Percentiles rank a stretch among this genome's conserved stretches.
Conservation (phyloP, 163 green algal genomes). For the Prototheca cutis region DNA sequence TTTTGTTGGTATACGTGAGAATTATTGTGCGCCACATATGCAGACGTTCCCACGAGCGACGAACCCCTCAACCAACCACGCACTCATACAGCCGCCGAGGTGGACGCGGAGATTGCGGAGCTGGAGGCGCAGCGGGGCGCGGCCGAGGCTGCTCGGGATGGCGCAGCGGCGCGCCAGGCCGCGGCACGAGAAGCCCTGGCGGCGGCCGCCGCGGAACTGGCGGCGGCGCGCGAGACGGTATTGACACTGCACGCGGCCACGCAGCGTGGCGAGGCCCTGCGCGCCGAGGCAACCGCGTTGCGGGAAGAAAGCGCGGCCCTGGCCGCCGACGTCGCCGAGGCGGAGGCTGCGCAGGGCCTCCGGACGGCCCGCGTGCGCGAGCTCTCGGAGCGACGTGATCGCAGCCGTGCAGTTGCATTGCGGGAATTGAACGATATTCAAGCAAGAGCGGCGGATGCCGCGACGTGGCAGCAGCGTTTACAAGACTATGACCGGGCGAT, state of each 20-base stretch:
- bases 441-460: too few species aligned
- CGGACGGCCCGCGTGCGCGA: too few species aligned
- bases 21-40: too few species aligned
- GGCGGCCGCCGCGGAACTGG: neutral
- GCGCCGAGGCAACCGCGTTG: neutral
- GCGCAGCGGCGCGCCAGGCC: constrained; percentile 15
- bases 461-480: too few species aligned
- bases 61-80: neutral
- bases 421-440: too few species aligned
- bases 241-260: constrained; percentile 10
- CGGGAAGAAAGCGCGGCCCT: constrained; percentile 21
- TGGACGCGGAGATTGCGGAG: constrained; percentile 47
- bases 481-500: too few species aligned
- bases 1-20: too few species aligned
- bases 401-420: too few species aligned
- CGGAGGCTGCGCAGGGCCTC: constrained; percentile 1
- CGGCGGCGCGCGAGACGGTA: constrained; percentile 11
- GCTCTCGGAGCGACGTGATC: too few species aligned
- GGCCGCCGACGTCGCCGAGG: neutral
- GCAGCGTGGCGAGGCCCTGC: constrained; percentile 17
- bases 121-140: constrained; percentile 28
- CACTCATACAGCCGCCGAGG: constrained; percentile 17
- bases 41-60: too few species aligned
- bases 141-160: constrained; percentile 25
- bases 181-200: neutral